Percentiles rank a stretch among this genome's conserved stretches.
Conservation (phyloP, 805 yeast genomes). For the Ogataea populi-albae region DNA sequence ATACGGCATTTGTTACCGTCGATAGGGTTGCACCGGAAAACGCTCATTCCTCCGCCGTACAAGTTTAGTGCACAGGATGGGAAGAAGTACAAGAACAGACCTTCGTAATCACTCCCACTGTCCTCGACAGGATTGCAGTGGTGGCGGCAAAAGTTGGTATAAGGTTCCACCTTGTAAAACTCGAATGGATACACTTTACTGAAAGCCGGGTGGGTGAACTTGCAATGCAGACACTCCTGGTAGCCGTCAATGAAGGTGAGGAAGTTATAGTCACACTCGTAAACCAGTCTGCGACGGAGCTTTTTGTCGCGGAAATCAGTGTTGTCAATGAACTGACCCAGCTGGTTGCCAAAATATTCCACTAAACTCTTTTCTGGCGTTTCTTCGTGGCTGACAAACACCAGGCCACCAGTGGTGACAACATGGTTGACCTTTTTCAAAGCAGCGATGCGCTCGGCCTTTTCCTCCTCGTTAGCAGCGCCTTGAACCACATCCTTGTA, state of each 20-base stretch:
- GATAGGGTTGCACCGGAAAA: slow-evolving; percentile 30
- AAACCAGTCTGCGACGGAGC: slow-evolving; percentile 22
- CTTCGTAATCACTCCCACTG: slow-evolving; percentile 13
- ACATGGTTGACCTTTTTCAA: slow-evolving; percentile 22
- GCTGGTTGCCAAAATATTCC: slow-evolving; percentile 22
- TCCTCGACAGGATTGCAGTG: slow-evolving; percentile 21
- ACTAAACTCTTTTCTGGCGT: slow-evolving; percentile 15
- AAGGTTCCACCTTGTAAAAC: slow-evolving; percentile 26
- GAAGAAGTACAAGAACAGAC: slow-evolving; percentile 29
- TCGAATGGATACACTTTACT: slow-evolving; percentile 27
- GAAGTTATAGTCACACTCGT: slow-evolving; percentile 26
- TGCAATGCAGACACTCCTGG: slow-evolving; percentile 30
- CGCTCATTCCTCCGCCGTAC: slow-evolving; percentile 32
- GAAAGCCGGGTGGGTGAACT: slow-evolving; percentile 29
- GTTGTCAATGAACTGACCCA: slow-evolving; percentile 20
- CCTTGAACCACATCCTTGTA: slow-evolving; percentile 20
- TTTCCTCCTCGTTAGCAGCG: slow-evolving; percentile 12
- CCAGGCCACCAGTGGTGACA: slow-evolving; percentile 26
- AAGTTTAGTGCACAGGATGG: slow-evolving; percentile 28
- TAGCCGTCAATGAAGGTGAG: slow-evolving; percentile 28
- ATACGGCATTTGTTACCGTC: slow-evolving; percentile 26
- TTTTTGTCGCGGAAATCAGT: slow-evolving; percentile 19
- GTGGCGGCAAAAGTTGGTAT: slow-evolving; percentile 29
- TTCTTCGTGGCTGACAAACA: slow-evolving; percentile 26
- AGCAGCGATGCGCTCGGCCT: slow-evolving; percentile 6